These are phyloP conservation scores for Phoma sp. DNA, from an alignment of 2,329 filamentous ascomycete genomes.

Conservation along the genomic window DNA sequence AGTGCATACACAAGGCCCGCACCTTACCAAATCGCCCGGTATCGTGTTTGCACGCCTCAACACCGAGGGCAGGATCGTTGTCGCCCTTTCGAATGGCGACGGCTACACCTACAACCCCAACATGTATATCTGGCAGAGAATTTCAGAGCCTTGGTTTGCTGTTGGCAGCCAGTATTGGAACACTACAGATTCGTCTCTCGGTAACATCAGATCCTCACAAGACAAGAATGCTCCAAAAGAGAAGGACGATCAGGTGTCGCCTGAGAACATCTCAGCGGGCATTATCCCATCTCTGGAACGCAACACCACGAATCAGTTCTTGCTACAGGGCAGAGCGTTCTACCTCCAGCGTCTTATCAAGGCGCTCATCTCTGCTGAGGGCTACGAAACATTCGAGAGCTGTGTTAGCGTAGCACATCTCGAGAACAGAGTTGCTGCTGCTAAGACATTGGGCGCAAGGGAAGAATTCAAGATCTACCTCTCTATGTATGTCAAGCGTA, in stretches of 20 bases:
- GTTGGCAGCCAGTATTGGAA: conserved; percentile 99
- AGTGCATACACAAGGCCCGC: conserved; percentile 75
- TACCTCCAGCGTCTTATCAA: conserved; percentile 92
- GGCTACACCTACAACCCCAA: conserved; percentile 86
- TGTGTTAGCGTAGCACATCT: conserved; percentile 91
- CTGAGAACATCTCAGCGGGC: conserved; percentile 77
- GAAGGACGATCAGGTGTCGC: conserved; percentile 56
- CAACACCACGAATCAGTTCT: conserved; percentile 90
- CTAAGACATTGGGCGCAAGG: conserved; percentile 79
- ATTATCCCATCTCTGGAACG: conserved; percentile 93
- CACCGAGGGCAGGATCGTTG: conserved; percentile 80
- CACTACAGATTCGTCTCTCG: conserved; percentile 87
- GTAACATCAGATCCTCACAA: conserved; percentile 72
- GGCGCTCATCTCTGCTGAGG: conserved; percentile 82
- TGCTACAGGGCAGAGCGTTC: conserved; percentile 90
- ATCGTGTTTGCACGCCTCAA: conserved; percentile 93
- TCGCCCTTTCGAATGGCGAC: conserved; percentile 94
- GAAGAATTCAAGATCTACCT: conserved; percentile 95
- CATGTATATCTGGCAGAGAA: conserved; percentile 90
- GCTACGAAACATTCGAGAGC: conserved; percentile 90
- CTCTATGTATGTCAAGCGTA: conserved; percentile 96
- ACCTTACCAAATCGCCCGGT: conserved; percentile 79
- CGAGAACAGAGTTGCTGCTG: conserved; percentile 91
- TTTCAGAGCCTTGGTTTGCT: conserved; percentile 98
- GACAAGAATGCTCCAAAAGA: conserved; percentile 38